phyloP scores from a whole-genome alignment of 1,284 basidiomycete genomes.

The Tremellales sp. region DNA sequence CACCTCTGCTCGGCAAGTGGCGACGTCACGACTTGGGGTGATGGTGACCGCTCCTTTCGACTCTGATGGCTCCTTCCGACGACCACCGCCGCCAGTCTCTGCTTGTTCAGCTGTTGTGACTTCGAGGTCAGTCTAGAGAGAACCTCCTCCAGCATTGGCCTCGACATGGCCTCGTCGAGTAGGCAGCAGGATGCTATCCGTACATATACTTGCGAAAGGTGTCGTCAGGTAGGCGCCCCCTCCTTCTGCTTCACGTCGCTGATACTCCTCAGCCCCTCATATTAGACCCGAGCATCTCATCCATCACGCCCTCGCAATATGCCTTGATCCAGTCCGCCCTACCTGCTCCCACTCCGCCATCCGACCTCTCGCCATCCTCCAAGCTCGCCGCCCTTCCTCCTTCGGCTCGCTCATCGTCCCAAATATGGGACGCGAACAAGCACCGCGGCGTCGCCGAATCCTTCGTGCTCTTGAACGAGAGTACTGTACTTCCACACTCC shows the following conservation, averaged over 20 bases:
- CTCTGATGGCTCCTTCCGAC: too few relatives aligned
- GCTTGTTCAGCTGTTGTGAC: too few relatives aligned
- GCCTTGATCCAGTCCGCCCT: slow-evolving; percentile 73
- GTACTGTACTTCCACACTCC: slow-evolving; percentile 60
- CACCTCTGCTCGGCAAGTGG: too few relatives aligned
- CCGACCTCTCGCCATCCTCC: slow-evolving; percentile 52
- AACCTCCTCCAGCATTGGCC: too few relatives aligned
- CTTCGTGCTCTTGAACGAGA: slow-evolving; percentile 83
- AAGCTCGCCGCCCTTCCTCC: slow-evolving; percentile 59
- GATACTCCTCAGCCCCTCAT: slow-evolving; percentile 61
- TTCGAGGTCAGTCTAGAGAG: too few relatives aligned
- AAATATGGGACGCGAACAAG: slow-evolving; percentile 53
- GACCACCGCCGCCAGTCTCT: too few relatives aligned
- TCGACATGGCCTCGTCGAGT: too few relatives aligned
- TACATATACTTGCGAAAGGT: slow-evolving; percentile 41
- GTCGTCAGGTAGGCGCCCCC: slow-evolving; percentile 37
- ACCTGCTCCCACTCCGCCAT: slow-evolving; percentile 45
- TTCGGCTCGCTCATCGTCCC: slow-evolving; percentile 44
- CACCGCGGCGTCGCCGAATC: slow-evolving; percentile 60
- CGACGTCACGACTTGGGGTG: too few relatives aligned
- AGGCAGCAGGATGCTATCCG: too few relatives aligned
- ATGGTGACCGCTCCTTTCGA: too few relatives aligned
- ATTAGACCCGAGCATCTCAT: slow-evolving; percentile 78
- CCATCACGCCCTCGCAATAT: slow-evolving; percentile 77
- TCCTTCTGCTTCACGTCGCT: neutral